These are phyloP conservation scores for Leccinum imitatum DNA, from an alignment of 768 basidiomycete genomes.

Conservation along the genomic window DNA sequence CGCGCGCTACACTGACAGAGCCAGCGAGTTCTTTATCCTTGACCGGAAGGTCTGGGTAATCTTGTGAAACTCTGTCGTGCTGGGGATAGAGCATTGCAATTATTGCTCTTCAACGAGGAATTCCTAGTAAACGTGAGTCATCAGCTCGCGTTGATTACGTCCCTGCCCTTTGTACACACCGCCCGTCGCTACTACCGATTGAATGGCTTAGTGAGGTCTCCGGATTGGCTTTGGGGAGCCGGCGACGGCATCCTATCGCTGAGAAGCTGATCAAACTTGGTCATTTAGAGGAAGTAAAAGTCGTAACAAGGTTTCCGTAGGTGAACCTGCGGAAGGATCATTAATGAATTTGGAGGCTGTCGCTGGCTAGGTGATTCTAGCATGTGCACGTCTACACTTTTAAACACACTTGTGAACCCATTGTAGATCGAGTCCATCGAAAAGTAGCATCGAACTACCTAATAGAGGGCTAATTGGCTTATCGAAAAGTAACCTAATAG, in stretches of 20 bases:
- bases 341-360: conserved; percentile 41
- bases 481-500: too few species aligned
- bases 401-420: conserved; percentile 9
- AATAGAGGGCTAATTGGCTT: too few species aligned
- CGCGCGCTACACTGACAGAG: conserved; percentile 87
- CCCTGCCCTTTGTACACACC: conserved; percentile 91
- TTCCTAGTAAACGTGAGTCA: conserved; percentile 87
- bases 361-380: neutral
- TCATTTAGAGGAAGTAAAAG: conserved; percentile 86
- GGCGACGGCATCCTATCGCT: conserved; percentile 49
- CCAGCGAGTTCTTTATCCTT: conserved; percentile 73
- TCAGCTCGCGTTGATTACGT: conserved; percentile 88
- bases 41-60: conserved; percentile 77
- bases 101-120: conserved; percentile 92
- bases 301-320: conserved; percentile 81
- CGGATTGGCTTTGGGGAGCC: conserved; percentile 68
- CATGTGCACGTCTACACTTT: conserved; percentile 8
- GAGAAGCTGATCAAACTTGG: conserved; percentile 75
- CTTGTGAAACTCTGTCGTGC: conserved; percentile 79
- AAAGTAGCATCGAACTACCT: too few species aligned
- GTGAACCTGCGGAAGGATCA: conserved; percentile 83
- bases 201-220: conserved; percentile 88
- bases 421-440: conserved; percentile 1
- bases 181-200: conserved; percentile 90
- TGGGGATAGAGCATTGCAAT: conserved; percentile 90